A percentile compares a stretch with the other conserved stretches of the same genome.
Evolutionary conservation across 768 basidiomycete species (phyloP).

Genomic region (Coprinellus micaceus): DNA sequence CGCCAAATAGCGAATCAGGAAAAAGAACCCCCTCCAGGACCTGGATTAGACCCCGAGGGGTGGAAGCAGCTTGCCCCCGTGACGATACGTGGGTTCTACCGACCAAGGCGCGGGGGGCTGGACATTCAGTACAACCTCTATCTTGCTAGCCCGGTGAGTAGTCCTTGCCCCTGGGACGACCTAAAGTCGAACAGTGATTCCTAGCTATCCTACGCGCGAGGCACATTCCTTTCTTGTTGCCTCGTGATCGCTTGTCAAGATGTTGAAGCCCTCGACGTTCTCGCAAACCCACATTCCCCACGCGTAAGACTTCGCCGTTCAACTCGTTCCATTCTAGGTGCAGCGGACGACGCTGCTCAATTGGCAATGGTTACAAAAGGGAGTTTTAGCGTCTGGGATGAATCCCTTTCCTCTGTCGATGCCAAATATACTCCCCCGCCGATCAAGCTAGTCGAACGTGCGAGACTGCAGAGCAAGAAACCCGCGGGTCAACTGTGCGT

Average conservation of each 20-base stretch:
- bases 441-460: neutral
- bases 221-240: neutral
- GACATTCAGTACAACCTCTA: neutral
- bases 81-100: neutral
- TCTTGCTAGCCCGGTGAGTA: conserved; percentile 3
- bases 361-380: neutral
- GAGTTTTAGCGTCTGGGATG: neutral
- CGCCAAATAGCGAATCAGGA: neutral
- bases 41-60: neutral
- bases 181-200: neutral
- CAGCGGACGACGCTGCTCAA: neutral
- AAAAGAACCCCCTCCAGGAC: neutral
- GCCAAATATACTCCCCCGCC: neutral
- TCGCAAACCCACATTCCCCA: neutral
- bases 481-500: neutral
- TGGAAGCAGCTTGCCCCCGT: neutral
- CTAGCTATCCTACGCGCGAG: conserved; percentile 1
- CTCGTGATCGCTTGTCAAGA: neutral
- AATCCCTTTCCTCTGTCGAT: neutral
- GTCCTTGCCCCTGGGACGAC: too few species aligned
- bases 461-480: neutral
- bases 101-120: neutral
- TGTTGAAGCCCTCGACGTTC: neutral
- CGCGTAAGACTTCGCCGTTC: neutral
- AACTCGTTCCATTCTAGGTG: neutral